These are phyloP conservation scores for Taphrina confusa DNA, from an alignment of 1,139 yeast species.

Conservation along the genomic window DNA sequence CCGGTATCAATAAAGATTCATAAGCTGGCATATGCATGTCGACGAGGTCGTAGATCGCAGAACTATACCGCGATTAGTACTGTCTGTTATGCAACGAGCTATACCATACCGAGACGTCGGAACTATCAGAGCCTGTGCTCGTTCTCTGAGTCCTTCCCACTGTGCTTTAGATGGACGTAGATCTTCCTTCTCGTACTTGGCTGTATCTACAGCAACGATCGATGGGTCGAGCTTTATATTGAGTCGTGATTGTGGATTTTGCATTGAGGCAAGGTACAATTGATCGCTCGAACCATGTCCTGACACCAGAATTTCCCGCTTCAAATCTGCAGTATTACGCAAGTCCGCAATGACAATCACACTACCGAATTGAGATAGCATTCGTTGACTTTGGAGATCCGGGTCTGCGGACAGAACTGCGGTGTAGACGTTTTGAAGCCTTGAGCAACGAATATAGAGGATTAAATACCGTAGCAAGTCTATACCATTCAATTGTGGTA, in stretches of 20 bases:
- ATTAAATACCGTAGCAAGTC: neutral
- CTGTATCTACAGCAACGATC: neutral
- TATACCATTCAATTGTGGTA: neutral
- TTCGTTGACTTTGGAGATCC: neutral
- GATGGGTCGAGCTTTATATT: too few relatives aligned
- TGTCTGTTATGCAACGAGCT: too few relatives aligned
- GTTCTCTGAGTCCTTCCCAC: slow-evolving; percentile 4
- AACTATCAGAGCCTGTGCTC: neutral
- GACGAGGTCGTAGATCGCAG: neutral
- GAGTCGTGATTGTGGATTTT: too few relatives aligned
- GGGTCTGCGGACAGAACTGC: neutral
- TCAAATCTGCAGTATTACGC: neutral
- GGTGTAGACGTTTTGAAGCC: neutral
- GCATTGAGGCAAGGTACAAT: too few relatives aligned
- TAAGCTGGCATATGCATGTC: slow-evolving; percentile 4
- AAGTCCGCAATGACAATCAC: neutral
- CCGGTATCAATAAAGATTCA: neutral
- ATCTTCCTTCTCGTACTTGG: slow-evolving; percentile 8
- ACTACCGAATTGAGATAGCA: neutral
- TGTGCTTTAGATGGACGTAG: neutral
- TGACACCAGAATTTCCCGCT: too few relatives aligned
- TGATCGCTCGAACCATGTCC: too few relatives aligned
- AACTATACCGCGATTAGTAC: neutral
- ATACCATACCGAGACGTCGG: too few relatives aligned
- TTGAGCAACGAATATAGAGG: neutral